Conservation (phyloP, 371 early-diverging fungal species). For the Capniomyces stellatus region DNA sequence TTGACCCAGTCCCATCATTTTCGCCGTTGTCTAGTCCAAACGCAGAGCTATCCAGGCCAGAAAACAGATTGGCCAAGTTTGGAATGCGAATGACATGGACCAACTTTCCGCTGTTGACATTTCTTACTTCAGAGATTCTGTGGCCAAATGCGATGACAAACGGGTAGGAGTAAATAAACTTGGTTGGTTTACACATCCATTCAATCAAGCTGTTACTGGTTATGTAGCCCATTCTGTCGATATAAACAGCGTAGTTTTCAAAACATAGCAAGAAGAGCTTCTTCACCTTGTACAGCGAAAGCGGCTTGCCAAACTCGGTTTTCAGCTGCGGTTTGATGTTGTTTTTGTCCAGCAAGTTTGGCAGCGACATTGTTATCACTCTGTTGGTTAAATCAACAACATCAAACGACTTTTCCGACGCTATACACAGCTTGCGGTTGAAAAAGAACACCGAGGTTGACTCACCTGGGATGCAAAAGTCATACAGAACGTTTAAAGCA, state of each 20-base stretch:
- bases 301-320: constrained; percentile 48
- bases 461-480: constrained; percentile 16
- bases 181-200: constrained; percentile 51
- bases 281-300: constrained; percentile 57
- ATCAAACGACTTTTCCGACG: neutral
- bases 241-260: constrained; percentile 23
- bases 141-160: constrained; percentile 77
- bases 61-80: neutral
- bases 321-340: constrained; percentile 28
- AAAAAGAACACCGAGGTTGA: constrained; percentile 18
- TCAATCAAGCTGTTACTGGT: constrained; percentile 33
- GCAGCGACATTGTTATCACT: neutral
- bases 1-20: too few relatives aligned
- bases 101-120: constrained; percentile 46
- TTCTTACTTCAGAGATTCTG: constrained; percentile 69
- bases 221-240: constrained; percentile 21
- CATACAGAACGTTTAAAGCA: constrained; percentile 13
- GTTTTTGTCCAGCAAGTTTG: neutral
- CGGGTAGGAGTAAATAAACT: constrained; percentile 49
- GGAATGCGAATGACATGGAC: constrained; percentile 18
- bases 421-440: constrained; percentile 22
- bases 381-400: constrained; percentile 1
- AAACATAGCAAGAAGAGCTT: constrained; percentile 29
- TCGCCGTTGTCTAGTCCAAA: too few relatives aligned
- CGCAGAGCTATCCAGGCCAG: too few relatives aligned